Evolutionary conservation across 495 filamentous ascomycete species (phyloP).

Genomic region (Tuber borchii): DNA sequence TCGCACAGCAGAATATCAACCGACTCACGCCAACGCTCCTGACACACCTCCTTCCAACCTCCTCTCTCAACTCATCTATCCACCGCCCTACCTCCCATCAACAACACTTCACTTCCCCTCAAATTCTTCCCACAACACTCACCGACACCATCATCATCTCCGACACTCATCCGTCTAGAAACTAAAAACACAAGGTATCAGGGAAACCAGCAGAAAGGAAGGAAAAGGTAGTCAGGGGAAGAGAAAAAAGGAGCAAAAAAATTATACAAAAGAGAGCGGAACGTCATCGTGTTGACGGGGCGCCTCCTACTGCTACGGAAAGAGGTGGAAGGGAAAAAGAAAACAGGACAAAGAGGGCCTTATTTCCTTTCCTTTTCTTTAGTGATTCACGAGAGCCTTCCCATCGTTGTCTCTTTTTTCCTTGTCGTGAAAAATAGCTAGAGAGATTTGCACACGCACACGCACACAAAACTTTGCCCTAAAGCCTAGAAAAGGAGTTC

Average conservation of each 20-base stretch:
- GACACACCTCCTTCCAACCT: neutral
- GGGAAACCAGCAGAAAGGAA: neutral
- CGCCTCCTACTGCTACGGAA: neutral
- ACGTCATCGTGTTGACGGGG: neutral
- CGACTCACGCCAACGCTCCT: neutral
- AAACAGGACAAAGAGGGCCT: neutral
- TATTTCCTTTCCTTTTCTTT: conserved; percentile 1
- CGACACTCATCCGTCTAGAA: neutral
- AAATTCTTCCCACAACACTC: neutral
- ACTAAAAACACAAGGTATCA: neutral
- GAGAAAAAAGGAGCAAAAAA: neutral
- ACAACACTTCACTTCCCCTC: neutral
- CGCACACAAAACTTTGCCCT: conserved; percentile 2
- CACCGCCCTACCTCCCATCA: neutral
- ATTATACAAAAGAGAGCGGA: neutral
- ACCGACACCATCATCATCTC: neutral
- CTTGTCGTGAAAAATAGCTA: conserved; percentile 2
- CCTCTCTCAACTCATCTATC: conserved; percentile 1
- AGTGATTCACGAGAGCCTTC: neutral
- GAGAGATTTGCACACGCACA: neutral
- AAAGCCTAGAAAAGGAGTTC: conserved; percentile 2
- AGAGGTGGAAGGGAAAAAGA: neutral
- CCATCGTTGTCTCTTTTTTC: neutral
- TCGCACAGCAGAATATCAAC: neutral
- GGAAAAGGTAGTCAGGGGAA: neutral